Base-by-base conservation (phyloP, 139 green algal genomes). In the Dunaliella primolecta region DNA sequence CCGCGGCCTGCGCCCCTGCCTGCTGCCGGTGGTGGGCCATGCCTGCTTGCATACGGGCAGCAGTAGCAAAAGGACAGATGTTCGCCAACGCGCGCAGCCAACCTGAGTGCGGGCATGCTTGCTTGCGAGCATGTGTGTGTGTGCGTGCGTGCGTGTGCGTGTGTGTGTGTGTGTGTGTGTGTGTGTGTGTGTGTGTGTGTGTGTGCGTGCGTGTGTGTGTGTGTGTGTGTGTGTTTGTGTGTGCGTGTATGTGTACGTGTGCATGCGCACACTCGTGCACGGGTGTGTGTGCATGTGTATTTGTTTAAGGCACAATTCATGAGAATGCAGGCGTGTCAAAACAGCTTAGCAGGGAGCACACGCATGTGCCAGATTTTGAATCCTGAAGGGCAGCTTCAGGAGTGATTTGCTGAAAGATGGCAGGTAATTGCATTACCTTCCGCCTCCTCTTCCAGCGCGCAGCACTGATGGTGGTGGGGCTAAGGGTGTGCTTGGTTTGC, bases 401-500 rank as follows among this genome's bases (percentile, higher is more conserved):
- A n/a, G n/a, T n/a, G n/a, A n/a, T n/a, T n/a, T n/a, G n/a, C n/a
- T n/a, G n/a, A n/a, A n/a, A n/a, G n/a, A n/a, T n/a, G n/a, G n/a
- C n/a, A n/a, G n/a, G n/a, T n/a, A n/a, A n/a, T n/a, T n/a, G n/a
- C n/a, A n/a, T 78, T 25, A 84, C 25, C 84, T 84, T 21, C 86
- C 88, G 64, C 24, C 87, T n/a, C 83, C 81, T 72, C 78, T 38
- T 11, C 77, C n/a, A 82, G 70, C 64, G 33, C 84, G 81, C 76
- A 87, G 57, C 24, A 85, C 82, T 1, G 82, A 90, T 0, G 90
- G 87, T 21, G 81, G 82, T 29, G 78, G 84, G 34, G 79, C 80
- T 36, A 81, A 82, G 24, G 81, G 81, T 27, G 83, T 78, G 36
- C 32, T 80, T 21, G 64, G n/a, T 11, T 79, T 78, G 21, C 76